Percentiles rank a stretch among this genome's conserved stretches.
Conservation (phyloP, 768 basidiomycete species). For the Boletus rufocinnamomeus region DNA sequence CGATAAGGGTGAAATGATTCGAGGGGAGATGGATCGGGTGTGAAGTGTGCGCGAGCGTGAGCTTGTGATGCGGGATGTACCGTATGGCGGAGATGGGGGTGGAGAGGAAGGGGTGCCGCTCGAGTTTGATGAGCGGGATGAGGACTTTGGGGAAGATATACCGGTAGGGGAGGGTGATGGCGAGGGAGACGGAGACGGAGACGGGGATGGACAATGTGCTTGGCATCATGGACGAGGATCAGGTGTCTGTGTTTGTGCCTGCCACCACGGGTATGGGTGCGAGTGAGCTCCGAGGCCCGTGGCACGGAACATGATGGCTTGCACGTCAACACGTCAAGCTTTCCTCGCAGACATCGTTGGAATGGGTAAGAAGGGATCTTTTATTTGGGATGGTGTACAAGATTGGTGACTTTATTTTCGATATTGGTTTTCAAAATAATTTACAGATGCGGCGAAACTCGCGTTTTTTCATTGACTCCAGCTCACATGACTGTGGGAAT, state of each 20-base stretch:
- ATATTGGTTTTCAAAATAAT: no score
- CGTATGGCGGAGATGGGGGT: background rate
- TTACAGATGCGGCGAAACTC: no score
- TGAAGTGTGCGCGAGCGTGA: no score
- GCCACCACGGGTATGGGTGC: background rate
- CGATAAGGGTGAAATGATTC: no score
- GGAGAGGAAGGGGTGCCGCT: conserved; percentile 35
- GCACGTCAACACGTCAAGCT: background rate
- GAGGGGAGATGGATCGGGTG: no score
- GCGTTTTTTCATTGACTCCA: no score
- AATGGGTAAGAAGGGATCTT: no score
- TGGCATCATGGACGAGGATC: conserved; percentile 38
- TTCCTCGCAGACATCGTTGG: background rate
- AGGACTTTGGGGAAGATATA: conserved; percentile 48
- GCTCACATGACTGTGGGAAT: no score
- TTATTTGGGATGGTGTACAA: no score
- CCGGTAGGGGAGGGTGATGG: background rate
- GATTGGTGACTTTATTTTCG: no score
- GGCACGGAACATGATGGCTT: background rate
- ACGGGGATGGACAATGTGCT: conserved; percentile 38
- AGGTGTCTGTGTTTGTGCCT: conserved; percentile 21
- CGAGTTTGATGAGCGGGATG: conserved; percentile 71
- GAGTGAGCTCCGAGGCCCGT: background rate
- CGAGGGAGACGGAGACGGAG: conserved; percentile 33
- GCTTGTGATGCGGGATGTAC: background rate